Conservation (phyloP, 495 filamentous ascomycete genomes). For the Diplogelasinospora grovesii region DNA sequence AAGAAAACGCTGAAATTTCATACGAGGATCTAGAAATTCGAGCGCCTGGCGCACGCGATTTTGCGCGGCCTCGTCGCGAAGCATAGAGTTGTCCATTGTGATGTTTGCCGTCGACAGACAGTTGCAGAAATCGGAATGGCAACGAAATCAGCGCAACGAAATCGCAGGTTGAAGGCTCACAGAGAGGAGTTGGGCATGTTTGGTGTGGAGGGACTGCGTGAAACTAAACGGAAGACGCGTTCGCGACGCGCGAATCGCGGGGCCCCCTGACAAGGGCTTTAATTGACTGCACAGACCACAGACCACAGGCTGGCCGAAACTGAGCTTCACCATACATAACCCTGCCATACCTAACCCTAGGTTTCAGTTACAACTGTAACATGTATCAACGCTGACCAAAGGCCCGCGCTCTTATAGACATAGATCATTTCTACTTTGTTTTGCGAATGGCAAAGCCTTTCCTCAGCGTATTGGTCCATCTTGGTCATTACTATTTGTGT, state of each 20-base stretch:
- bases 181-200: conserved; percentile 1
- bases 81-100: conserved; percentile 62
- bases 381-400: too few species aligned
- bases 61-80: conserved; percentile 74
- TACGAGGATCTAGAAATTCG: conserved; percentile 85
- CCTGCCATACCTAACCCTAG: too few species aligned
- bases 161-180: conserved; percentile 2
- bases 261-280: conserved; percentile 19
- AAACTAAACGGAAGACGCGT: conserved; percentile 26
- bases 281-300: conserved; percentile 15
- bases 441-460: too few species aligned
- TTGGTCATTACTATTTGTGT: too few species aligned
- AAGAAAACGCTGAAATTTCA: conserved; percentile 29
- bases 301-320: too few species aligned
- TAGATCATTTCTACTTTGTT: too few species aligned
- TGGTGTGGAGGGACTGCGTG: too few species aligned
- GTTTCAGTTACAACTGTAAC: too few species aligned
- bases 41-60: conserved; percentile 73
- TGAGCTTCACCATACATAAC: too few species aligned
- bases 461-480: too few species aligned
- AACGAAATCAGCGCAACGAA: background rate
- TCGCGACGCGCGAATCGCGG: conserved; percentile 19
- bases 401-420: too few species aligned
- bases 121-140: conserved; percentile 7
- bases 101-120: background rate